Base-by-base conservation (phyloP, 768 basidiomycete species). In the Paxillus ammoniavirescens region DNA sequence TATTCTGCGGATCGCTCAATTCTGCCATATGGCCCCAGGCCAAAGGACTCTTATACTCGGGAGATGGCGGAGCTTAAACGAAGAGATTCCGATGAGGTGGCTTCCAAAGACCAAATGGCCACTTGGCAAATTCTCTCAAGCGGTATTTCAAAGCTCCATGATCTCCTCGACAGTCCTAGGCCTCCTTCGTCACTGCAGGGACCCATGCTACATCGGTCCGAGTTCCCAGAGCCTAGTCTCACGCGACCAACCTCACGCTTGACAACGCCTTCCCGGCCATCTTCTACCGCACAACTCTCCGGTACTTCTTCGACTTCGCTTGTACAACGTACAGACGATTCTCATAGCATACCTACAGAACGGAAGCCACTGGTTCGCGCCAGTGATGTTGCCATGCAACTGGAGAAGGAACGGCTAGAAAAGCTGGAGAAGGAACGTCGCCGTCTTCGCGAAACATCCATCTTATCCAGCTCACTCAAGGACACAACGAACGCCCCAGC, bases 301-400 rank as follows among this genome's bases (percentile, higher is more conserved):
- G 57, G 60, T 5, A 58, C 60, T 26, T 63, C 62, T 26, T 61
- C 60, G 44, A 59, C 63, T 12, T 52, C 46, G n/a, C 7, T 59
- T 0, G 47, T 46, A 23, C 61, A 57, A 12, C 42, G 61, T 28
- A 38, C 56, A 4, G 61, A 65, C 1, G 63, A 66, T 3, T 37
- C 36, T 2, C 6, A 42, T 40, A 15, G 43, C 15, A 49, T 28
- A 26, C 28, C 51, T 1, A 41, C 58, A 3, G 64, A 65, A 21
- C 54, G 65, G 33, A 64, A 65, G 44, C 66, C 66, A 36, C 46
- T 78, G 26, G 80, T 79, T 21, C 74, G 75, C 48, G 82, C 82
- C 9, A 83, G 81, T 52, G 75, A 74, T 37, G 79, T 75, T 46
- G 82, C 82, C 5, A 75, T 77, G 70, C 80, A 76, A 14, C 61